Evolutionary conservation across 495 filamentous ascomycete genomes (phyloP), one percentile per base, ranked within the genome.

Genomic region (Daldinia bambusicola): DNA sequence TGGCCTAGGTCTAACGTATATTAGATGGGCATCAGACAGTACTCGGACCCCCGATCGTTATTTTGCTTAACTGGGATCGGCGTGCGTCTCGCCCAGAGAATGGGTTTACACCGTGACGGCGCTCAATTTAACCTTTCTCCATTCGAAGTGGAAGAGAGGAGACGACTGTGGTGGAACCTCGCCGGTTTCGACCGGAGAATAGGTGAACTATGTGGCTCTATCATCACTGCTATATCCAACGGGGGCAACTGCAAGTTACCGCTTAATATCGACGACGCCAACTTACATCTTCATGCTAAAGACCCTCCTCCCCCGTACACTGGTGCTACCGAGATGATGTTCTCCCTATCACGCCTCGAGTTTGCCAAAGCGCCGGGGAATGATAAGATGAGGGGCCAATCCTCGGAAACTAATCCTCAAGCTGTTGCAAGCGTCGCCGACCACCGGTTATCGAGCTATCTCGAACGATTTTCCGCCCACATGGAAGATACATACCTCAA

Each of bases 91-190:
- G 90, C 86, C 1, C 90, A 92, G 74, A 85, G 89, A 9, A 78
- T 92, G 22, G 90, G 86, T 20, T 84, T 93, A 26, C 89, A 93
- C 63, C 80, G 88, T 20, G 90, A 93, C 67, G 89, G 88, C 3
- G 76, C 80, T 40, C 84, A 86, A 64, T 89, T 87, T 55, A 81
- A 82, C n/a, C 79, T 91, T 1, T 83, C 88, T 0, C 86, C 88
- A 4, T 91, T 92, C 71, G 89, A 93, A 60, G 84, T 86, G 2
- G 91, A 93, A 77, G 85, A 88, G 76, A 82, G 91, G 16, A 79
- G 90, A 55, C 82, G 90, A 20, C 75, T 93, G 4, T 93, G 91
- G 91, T 92, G 90, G 89, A 89, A 90, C 71, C 79, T 92, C 7
- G 85, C 87, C 60, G 80, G 86, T 20, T 83, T 92, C 16, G 91